These are phyloP conservation scores for Rhynchosporium secalis DNA, from an alignment of 2,329 filamentous ascomycete species.

Conservation along the genomic window DNA sequence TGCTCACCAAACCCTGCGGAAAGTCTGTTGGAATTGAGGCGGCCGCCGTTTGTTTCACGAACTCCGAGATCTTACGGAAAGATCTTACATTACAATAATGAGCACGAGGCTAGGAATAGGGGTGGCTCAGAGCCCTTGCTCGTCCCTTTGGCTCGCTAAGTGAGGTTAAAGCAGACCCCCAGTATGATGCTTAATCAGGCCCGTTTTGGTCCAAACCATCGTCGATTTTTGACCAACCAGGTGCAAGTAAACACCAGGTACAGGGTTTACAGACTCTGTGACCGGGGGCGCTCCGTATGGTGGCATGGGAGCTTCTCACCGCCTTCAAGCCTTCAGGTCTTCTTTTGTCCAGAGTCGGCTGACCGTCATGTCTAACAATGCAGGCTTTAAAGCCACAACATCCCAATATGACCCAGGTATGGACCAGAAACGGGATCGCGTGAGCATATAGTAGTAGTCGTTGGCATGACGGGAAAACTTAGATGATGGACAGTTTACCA, in stretches of 20 bases:
- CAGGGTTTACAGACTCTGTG: too few relatives aligned
- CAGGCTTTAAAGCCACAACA: neutral
- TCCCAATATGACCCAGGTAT: too few relatives aligned
- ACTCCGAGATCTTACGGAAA: slow-evolving; percentile 4
- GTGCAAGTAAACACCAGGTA: neutral
- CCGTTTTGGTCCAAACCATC: neutral
- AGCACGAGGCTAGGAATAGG: slow-evolving; percentile 4
- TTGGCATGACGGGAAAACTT: too few relatives aligned
- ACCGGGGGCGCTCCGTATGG: too few relatives aligned
- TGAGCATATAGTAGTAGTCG: too few relatives aligned
- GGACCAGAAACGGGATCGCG: too few relatives aligned
- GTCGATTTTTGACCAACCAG: neutral
- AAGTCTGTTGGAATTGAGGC: neutral
- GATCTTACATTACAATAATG: neutral
- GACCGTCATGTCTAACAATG: slow-evolving; percentile 2
- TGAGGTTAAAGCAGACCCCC: slow-evolving; percentile 4
- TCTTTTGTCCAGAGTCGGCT: neutral
- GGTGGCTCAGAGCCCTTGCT: neutral
- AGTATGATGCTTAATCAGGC: slow-evolving; percentile 2
- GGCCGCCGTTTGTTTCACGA: slow-evolving; percentile 8
- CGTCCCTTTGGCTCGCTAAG: neutral
- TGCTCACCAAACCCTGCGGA: neutral
- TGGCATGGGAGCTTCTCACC: neutral
- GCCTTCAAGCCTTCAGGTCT: neutral
- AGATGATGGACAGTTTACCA: too few relatives aligned